Conservation (phyloP, 2,329 filamentous ascomycete genomes). For the Kalaharituber pfeilii region DNA sequence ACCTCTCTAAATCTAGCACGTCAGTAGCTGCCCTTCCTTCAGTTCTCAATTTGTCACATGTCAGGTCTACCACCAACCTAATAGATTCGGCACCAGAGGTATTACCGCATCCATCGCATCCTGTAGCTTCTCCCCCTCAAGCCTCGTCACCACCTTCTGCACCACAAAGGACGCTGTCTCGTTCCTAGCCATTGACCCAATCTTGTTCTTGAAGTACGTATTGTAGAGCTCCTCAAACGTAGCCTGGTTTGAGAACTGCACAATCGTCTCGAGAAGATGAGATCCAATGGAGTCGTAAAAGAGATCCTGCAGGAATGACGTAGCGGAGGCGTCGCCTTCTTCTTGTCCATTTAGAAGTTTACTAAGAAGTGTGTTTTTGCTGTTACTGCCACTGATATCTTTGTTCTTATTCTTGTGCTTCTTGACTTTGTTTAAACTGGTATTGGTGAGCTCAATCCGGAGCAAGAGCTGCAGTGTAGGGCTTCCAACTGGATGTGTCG, state of each 20-base stretch:
- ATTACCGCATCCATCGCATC: constrained; percentile 54
- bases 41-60: constrained; percentile 35
- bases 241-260: not conserved
- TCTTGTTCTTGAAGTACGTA: constrained; percentile 60
- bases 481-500: constrained; percentile 78
- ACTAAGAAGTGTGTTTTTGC: not conserved
- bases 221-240: constrained; percentile 35
- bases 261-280: constrained; percentile 59
- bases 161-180: constrained; percentile 81
- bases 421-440: constrained; percentile 44
- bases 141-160: constrained; percentile 60
- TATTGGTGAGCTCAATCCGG: constrained; percentile 64
- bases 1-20: constrained; percentile 35
- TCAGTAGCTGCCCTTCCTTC: constrained; percentile 2
- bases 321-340: constrained; percentile 18
- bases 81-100: constrained; percentile 53
- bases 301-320: constrained; percentile 64
- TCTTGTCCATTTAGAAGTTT: constrained; percentile 1
- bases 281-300: constrained; percentile 85
- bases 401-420: constrained; percentile 22
- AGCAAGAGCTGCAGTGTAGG: constrained; percentile 82
- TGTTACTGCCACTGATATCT: not conserved
- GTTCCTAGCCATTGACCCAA: constrained; percentile 68
- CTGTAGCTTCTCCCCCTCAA: constrained; percentile 71
- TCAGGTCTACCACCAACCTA: constrained; percentile 27